Base-by-base conservation (phyloP, 208 protist species). In the Leishmania lainsoni region DNA sequence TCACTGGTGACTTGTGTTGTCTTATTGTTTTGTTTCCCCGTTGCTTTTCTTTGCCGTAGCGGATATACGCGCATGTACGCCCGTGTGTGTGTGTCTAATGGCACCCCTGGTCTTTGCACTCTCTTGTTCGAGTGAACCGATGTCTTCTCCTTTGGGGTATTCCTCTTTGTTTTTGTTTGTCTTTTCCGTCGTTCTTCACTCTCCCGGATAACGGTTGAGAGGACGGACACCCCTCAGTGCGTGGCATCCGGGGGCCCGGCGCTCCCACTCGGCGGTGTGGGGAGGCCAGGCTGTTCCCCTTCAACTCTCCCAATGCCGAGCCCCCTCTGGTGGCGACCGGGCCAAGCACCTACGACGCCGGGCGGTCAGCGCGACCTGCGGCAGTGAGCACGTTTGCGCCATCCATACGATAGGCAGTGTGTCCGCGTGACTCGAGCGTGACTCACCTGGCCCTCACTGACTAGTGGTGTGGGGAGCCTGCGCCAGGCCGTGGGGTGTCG, bases 121-220 rank as follows among this genome's bases (percentile, higher is more conserved):
- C n/a, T 65, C n/a, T 8, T 61, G 9, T 79, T 51, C 5, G 8
- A 22, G 5, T 9, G 20, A 32, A 3, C 63, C 52, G 1, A 35
- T 35, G 35, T 35, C 35, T 35, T 35, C 35, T 35, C 35, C 35
- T 35, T 35, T 35, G 35, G 35, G 49, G 22, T 61, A 52, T 54
- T 29, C 68, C 3, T 84, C 12, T 35, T 45, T 61, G 45, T 68
- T 35, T 3, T 61, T 68, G 56, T 17, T 80, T 75, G 1, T 61
- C 63, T 52, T 52, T 74, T 83, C 42, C 20, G 83, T 9, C 78
- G 65, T 32, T 35, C 35, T 35, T 35, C 35, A 35, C 35, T 35
- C 35, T 35, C 26, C 52, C 52, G 71, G 26, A 45, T 39, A n/a
- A 66, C n/a, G 29, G 5, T 8, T 29, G 61, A 10, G 61, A 8